Base-by-base conservation (phyloP, 257 asterid species). In the Euphrasia confusa region DNA sequence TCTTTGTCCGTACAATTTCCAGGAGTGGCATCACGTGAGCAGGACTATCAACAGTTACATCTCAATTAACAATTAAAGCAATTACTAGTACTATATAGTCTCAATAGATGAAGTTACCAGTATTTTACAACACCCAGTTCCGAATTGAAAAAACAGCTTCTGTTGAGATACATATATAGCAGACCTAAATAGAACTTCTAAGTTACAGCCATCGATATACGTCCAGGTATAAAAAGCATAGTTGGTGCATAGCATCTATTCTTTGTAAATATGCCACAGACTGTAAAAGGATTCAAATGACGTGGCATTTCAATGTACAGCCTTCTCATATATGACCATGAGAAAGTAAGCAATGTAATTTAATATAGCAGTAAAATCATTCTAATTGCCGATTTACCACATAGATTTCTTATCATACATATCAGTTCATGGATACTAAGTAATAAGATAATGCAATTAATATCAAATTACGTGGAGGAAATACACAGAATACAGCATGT, bases 11-110 rank as follows among this genome's bases (percentile, higher is more conserved):
- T 27, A 93, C 79, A 48, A 93, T 82, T 83, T 93, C 99, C 84
- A 93, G 69, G 55, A 93, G 95, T 69, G 97, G 92, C 99, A 93
- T 93, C 66, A 93, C 74, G n/a, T 93, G 97, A 42, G 99, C 99
- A 72, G 99, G 99, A 73, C 99, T 93, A 87, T 70, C 68, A 73
- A 73, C 70, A 73, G 39, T 40, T 63, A 70, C 13, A 71, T 64
- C 30, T 67, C 49, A 69, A 53, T 77, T 56, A 80, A 72, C 62
- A 72, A 40, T 61, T 65, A 63, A 61, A 65, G 66, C 24, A 21
- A 21, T 21, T 21, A 21, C 24, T 21, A 21, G n/a, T n/a, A n/a
- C 1, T 39, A 50, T 17, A 44, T 61, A 9, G 32, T 14, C 32
- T 24, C 32, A 58, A 63, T 8, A 69, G 64, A 72, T 58, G 52